Base-by-base conservation (phyloP, 2,329 filamentous ascomycete species). In the Bipolaris bicolor region DNA sequence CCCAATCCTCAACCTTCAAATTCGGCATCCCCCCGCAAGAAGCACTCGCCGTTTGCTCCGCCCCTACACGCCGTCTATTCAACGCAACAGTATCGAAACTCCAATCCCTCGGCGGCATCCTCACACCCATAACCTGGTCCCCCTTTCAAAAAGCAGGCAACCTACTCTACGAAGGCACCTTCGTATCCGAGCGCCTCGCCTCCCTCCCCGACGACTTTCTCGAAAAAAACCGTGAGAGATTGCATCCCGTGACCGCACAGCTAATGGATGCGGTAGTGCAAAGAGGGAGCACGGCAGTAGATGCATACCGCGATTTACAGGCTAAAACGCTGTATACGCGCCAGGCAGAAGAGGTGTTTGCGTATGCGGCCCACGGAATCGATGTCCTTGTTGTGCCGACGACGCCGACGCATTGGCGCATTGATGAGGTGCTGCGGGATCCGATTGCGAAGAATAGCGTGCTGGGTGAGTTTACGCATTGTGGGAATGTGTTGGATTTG, bases 401-500 rank as follows among this genome's bases (percentile, higher is more conserved):
- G 0, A 76, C 83, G 13, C 72, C 72, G 7, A 73, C 68, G 20
- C 71, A 75, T 43, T 85, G 85, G 37, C 85, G 80, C 0, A 78
- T 86, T 3, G 75, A 79, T 16, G 79, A 85, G 56, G 77, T 88
- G 45, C 73, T 78, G 1, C 72, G 72, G 2, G 81, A 85, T 40
- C 85, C 85, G 0, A 77, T 88, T 20, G 72, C 69, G 15, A 79
- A 83, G 65, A 88, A 88, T 62, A 82, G 82, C 3, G 70, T 78
- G 3, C 47, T 74, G 15, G 72, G 72, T 1, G 70, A 71, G 37
- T 87, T 86, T 55, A 86, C 84, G 0, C 85, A 87, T 65, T 86
- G 83, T 65, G 86, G 81, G 15, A 88, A 88, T 63, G 83, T 88
- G 26, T 70, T 88, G 16, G 85, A 88, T 68, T 78, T 86, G 63